Base-by-base conservation (phyloP, 371 early-diverging fungal species). In the Batkoa obscura region DNA sequence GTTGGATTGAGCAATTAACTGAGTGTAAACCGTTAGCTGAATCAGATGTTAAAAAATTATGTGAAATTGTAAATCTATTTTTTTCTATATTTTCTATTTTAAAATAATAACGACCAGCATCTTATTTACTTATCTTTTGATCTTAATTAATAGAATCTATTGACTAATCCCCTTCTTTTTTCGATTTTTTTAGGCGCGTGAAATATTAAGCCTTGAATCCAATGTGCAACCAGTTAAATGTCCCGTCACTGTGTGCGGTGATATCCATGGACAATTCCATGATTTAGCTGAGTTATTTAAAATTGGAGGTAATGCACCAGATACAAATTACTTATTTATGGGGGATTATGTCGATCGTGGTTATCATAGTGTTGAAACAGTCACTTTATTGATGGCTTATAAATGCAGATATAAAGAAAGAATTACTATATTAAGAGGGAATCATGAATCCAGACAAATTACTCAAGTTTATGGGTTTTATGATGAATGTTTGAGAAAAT, bases 311-410 rank as follows among this genome's bases (percentile, higher is more conserved):
- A 86, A 94, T 66, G 83, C 94, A 10, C 96, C 98, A 4, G 81
- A 86, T 58, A 98, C 97, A 30, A 94, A 89, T 68, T 99, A 99
- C 69, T 79, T 95, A 58, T 97, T 97, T 67, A 95, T 99, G 95
- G 99, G 99, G 30, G 99, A 99, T 65, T 99, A 95, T 78, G 99
- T 99, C 8, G 99, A 99, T 73, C 81, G 99, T 55, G 99, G 99
- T 17, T 96, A 94, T 70, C 94, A 95, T 73, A 89, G 90, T 63
- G 76, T 99, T 55, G 99, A 99, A 66, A 95, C 98, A 3, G 88
- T 98, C 59, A 87, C 94, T 31, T 65, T 97, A 54, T 69, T 99
- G 43, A 78, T 98, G 64, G 84, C 17, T 75, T 97, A 57, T 98
- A 99, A 74, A 91, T 93, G 56, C 51, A 88, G 95, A 61, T 80